Base-by-base conservation (phyloP, 83 land plant genomes). In the Diphasiastrum complanatum region DNA sequence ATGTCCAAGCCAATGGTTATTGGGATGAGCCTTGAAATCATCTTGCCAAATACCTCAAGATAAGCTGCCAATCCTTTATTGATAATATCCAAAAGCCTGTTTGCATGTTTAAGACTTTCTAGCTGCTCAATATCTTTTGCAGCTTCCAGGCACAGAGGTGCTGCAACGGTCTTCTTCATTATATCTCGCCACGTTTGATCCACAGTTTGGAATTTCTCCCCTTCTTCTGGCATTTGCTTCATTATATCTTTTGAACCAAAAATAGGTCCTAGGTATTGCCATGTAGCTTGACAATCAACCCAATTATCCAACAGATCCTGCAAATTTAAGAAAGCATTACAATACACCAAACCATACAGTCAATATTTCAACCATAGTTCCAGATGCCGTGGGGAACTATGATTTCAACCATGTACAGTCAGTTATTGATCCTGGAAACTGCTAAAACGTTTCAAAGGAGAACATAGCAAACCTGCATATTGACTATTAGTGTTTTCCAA, bases 141-240 rank as follows among this genome's bases (percentile, higher is more conserved):
- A 51, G 73, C 64, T 30, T 68, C 77, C 25, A 74, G 51, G 33
- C 73, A 67, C 27, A 26, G 31, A 1, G 77, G 77, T 43, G 31
- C 14, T 0, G 67, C 75, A 45, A 32, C 40, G 25, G 77, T 74
- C 63, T 54, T 74, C 51, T 74, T 74, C 77, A 74, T 74, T 3
- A 74, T 67, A 31, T 74, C 77, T 29, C 77, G 75, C 77, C 77
- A 74, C 5, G 67, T 74, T 43, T 64, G 68, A 74, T 74, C 77
- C 26, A 74, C 77, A 30, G 63, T 74, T 34, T 72, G 74, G 47
- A 74, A 74, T 31, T 68, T 61, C 53, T 74, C 77, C 2, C 77
- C 77, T 48, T 74, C 77, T 25, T 63, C 72, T 54, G 77, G 77
- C 77, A 74, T 74, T 55, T 74, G 77, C 62, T 73, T 47, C 77